Conservation (phyloP, 139 green algal species). For the Dunaliella primolecta region DNA sequence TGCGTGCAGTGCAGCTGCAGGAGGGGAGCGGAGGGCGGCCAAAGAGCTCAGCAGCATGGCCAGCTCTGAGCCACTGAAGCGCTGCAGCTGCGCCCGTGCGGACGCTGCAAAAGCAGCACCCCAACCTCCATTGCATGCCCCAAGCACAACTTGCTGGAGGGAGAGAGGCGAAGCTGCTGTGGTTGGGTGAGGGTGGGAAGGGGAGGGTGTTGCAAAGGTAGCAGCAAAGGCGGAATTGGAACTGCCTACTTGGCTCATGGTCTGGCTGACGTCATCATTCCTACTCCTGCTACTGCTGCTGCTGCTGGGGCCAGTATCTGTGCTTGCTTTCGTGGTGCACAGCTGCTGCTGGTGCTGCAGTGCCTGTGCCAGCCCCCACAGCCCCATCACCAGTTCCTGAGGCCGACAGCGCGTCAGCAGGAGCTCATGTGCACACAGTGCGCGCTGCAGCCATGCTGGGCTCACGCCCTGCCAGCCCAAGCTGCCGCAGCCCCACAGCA, state of each 20-base stretch:
- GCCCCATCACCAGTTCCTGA: neutral
- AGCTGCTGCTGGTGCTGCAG: neutral
- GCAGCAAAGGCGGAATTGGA: neutral
- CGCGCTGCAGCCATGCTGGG: neutral
- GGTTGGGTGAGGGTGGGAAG: neutral
- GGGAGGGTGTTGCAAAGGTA: neutral
- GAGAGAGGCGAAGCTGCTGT: neutral
- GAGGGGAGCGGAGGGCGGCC: neutral
- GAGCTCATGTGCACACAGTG: neutral
- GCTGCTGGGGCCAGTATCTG: neutral
- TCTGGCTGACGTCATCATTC: neutral
- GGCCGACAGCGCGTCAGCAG: neutral
- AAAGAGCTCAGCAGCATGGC: neutral
- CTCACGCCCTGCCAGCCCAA: neutral
- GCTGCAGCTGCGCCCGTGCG: neutral
- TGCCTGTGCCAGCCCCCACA: conserved; percentile 2
- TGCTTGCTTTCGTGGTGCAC: neutral
- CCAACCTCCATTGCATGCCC: neutral
- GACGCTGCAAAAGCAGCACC: neutral
- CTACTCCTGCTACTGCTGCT: conserved; percentile 3
- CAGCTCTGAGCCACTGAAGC: neutral
- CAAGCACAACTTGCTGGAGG: neutral
- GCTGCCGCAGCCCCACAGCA: neutral
- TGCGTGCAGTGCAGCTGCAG: no score
- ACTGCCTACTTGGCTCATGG: neutral